A percentile compares a stretch with the other conserved stretches of the same genome.
phyloP scores from a whole-genome alignment of 768 basidiomycete genomes.

The Mycena metata region DNA sequence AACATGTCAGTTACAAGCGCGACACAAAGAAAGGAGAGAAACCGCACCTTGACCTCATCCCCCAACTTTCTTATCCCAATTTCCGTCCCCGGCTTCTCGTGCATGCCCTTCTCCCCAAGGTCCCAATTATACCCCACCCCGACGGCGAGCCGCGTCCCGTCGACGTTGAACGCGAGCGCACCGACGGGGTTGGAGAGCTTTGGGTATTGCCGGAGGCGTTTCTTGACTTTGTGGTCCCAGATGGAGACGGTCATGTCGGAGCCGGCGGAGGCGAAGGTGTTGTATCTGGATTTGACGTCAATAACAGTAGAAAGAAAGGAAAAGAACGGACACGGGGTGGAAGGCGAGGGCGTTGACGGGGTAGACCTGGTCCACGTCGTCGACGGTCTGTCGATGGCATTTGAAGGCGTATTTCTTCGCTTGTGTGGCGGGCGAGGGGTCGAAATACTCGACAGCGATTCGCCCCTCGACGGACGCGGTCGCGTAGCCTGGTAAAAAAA shows the following conservation, averaged over 20 bases:
- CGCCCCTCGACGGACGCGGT: conserved; percentile 95
- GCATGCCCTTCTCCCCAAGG: conserved; percentile 81
- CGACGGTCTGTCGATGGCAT: conserved; percentile 92
- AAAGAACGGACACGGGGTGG: conserved; percentile 78
- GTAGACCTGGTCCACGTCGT: conserved; percentile 95
- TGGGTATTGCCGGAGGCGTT: conserved; percentile 91
- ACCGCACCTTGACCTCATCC: conserved; percentile 81
- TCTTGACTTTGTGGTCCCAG: conserved; percentile 98
- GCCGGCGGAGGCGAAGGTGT: conserved; percentile 96
- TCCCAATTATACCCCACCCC: conserved; percentile 93
- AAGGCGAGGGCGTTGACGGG: conserved; percentile 96
- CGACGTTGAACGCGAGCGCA: conserved; percentile 84
- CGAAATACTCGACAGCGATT: conserved; percentile 97
- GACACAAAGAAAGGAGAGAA: conserved; percentile 1
- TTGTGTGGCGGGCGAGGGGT: conserved; percentile 81
- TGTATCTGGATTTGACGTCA: conserved; percentile 65
- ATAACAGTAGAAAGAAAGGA: conserved; percentile 1
- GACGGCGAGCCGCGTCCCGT: conserved; percentile 87
- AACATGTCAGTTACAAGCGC: not conserved
- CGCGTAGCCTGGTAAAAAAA: conserved; percentile 80
- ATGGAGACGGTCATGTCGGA: conserved; percentile 95
- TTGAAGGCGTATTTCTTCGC: conserved; percentile 96
- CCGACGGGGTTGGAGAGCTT: conserved; percentile 85
- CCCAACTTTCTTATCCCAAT: conserved; percentile 75
- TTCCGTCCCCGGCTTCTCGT: conserved; percentile 71